phyloP scores from a whole-genome alignment of 306 rosid species.

The Acacia crassicarpa region DNA sequence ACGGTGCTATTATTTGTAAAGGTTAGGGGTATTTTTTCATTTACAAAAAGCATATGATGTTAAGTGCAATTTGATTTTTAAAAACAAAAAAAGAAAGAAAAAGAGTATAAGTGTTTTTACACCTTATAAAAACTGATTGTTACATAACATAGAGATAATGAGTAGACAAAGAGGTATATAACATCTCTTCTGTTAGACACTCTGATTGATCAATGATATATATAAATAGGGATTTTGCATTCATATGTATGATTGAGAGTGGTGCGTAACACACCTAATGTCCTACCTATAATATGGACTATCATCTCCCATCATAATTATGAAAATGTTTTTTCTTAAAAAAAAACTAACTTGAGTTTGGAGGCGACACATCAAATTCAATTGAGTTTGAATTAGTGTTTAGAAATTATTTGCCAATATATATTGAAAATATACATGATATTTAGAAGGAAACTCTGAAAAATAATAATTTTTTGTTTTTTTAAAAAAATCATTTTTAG shows the following conservation, averaged over 20 bases:
- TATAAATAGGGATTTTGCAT: neutral
- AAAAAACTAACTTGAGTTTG: neutral
- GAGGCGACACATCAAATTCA: neutral
- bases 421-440: too few species aligned
- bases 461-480: too few species aligned
- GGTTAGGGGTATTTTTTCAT: too few species aligned
- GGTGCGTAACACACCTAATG: neutral
- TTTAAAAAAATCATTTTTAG: too few species aligned
- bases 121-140: neutral
- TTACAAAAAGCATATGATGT: too few species aligned
- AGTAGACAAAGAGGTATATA: neutral
- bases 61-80: too few species aligned
- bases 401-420: too few species aligned
- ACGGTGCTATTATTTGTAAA: too few species aligned
- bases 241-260: neutral
- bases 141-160: neutral
- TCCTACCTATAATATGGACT: neutral
- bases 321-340: neutral
- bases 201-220: neutral
- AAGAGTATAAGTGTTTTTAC: too few species aligned
- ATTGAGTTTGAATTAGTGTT: neutral
- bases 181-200: neutral
- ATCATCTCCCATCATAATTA: neutral
- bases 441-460: too few species aligned
- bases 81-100: too few species aligned